Evolutionary conservation across 2,329 filamentous ascomycete species (phyloP), one percentile per base, ranked within the genome.

Genomic region (Geoglossum cookeanum): DNA sequence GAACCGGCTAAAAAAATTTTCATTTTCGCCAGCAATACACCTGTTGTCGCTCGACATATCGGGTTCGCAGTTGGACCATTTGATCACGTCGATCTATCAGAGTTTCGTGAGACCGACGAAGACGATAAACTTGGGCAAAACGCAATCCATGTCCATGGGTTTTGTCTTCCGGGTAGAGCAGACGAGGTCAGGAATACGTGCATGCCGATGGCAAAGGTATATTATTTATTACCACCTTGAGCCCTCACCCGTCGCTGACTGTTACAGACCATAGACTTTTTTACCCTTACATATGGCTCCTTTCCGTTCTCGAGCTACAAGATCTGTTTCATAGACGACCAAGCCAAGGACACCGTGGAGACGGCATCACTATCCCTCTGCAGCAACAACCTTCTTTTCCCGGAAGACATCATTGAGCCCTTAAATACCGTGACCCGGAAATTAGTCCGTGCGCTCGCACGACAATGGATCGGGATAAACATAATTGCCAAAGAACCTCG

Each of bases 51-150:
- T 1, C 85, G 90, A 60, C 91, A 97, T 67, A 83, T 98, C 61
- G 91, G 90, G 3, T 95, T 98, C 68, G 87, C 89, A 1, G 80
- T 97, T 58, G 92, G 94, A 0, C 92, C 94, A 0, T 98, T 98
- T 67, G 89, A 97, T 68, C 85, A 91, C 63, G 83, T 97, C 56
- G 87, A 96, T 65, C 75, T 98, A 4, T 85, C 87, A 1, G 86
- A 91, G 63, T 95, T 87, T 64, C 83, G 94, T 55, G 87, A 90
- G 51, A 87, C 88, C 60, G 88, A 94, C 63, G 87, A 95, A 62
- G 90, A 96, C 65, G 88, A 94, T 63, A 88, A 90, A 67, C 79
- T 98, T 57, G 88, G 88, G 2, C 81, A 85, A 61, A 94, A 88
- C 65, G 89, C 90, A 0, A 80, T 95, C 61, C 89, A 91, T 61